phyloP scores from a whole-genome alignment of 345 rosid genomes.

The Ailanthus altissimus region DNA sequence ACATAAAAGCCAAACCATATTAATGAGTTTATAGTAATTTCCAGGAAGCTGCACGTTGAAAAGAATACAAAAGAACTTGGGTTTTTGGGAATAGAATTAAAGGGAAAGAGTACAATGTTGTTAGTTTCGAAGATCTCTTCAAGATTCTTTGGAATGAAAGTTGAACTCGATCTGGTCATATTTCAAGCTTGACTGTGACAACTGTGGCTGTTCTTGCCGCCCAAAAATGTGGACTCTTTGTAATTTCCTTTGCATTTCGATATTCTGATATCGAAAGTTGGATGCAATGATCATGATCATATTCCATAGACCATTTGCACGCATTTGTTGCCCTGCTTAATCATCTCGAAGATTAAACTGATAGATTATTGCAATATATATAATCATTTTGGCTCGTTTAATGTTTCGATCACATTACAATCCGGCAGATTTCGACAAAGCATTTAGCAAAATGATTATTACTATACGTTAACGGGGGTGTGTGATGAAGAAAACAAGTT shows the following conservation, averaged over 20 bases:
- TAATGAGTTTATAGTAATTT: not conserved
- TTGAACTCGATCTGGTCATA: not conserved
- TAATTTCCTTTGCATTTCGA: not conserved
- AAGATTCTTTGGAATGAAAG: not conserved
- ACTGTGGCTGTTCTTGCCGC: constrained; percentile 16
- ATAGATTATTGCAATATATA: no score
- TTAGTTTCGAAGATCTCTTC: no score
- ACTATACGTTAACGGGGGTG: no score
- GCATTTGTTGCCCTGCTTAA: no score
- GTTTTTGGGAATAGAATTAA: not conserved
- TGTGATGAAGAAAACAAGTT: no score
- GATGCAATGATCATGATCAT: not conserved
- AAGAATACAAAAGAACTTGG: not conserved
- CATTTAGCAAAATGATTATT: no score
- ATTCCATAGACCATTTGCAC: not conserved
- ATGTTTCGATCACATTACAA: no score
- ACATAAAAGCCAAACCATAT: not conserved
- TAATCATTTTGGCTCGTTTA: no score
- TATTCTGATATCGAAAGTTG: no score
- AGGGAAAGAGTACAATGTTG: not conserved
- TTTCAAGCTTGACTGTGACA: not conserved
- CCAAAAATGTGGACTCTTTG: not conserved
- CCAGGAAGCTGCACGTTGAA: not conserved
- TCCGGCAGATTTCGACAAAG: no score
- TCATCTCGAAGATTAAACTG: no score